Evolutionary conservation across 257 asterid species (phyloP).

Genomic region (Nicotiana obtusifolia): DNA sequence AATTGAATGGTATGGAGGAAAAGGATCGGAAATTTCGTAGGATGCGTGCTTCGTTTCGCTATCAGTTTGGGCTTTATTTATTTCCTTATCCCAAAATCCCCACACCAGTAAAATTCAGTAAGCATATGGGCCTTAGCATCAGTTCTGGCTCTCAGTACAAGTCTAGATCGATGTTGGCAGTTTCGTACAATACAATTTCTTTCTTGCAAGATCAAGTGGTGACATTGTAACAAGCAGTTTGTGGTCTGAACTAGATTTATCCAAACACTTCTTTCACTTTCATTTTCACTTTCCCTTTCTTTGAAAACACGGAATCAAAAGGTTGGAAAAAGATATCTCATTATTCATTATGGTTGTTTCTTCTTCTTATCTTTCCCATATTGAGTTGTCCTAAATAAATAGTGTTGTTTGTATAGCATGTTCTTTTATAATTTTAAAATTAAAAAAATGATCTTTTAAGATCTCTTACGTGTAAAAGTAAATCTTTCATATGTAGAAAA

Average conservation of each 20-base stretch:
- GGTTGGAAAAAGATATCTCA: not conserved
- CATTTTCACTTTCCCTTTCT: not conserved
- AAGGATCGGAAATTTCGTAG: not conserved
- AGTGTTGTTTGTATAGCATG: not conserved
- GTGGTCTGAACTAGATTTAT: conserved; percentile 5
- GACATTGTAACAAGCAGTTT: not conserved
- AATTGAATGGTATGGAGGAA: not conserved
- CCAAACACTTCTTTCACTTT: not conserved
- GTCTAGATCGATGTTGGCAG: not conserved
- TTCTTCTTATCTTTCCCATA: not conserved
- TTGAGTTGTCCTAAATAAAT: not conserved
- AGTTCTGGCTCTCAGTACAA: not conserved
- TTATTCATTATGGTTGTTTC: not conserved
- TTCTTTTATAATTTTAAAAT: too few species aligned
- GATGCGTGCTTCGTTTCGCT: not conserved
- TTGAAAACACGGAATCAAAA: not conserved
- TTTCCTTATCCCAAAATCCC: not conserved
- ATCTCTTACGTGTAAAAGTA: too few species aligned
- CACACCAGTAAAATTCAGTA: not conserved
- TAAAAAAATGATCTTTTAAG: too few species aligned
- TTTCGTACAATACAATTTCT: not conserved
- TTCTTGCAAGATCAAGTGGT: not conserved
- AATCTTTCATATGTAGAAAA: too few species aligned
- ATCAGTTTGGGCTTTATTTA: not conserved
- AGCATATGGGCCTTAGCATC: not conserved